Evolutionary conservation across 2,329 filamentous ascomycete genomes (phyloP).

Genomic region (Diatrype stigma): DNA sequence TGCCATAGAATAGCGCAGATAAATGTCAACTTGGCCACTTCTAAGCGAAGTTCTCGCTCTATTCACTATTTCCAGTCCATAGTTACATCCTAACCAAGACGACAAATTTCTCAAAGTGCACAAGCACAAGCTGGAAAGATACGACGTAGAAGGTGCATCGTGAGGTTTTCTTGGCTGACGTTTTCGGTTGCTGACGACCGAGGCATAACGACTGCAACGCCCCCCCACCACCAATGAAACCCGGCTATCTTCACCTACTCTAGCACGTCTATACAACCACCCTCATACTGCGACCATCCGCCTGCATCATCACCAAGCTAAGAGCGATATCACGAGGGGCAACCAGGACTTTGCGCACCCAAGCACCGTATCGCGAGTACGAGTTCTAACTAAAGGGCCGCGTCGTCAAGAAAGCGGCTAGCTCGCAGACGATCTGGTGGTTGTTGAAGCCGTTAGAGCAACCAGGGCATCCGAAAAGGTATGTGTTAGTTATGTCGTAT

Average conservation of each 20-base stretch:
- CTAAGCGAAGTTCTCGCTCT: not conserved
- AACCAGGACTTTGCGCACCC: no score
- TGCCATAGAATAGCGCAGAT: not conserved
- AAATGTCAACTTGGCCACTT: not conserved
- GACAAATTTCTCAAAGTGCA: not conserved
- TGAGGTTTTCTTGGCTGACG: not conserved
- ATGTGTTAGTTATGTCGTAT: not conserved
- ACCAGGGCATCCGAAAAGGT: no score
- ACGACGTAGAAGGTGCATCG: no score
- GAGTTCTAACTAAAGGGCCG: no score
- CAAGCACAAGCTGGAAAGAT: not conserved
- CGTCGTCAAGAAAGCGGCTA: no score
- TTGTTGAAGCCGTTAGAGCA: no score
- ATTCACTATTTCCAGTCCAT: no score
- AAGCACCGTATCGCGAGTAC: no score
- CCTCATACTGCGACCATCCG: no score
- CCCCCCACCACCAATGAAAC: not conserved
- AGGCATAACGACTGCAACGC: not conserved
- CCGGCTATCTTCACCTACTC: no score
- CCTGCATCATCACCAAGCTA: not conserved
- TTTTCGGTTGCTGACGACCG: not conserved
- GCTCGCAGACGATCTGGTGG: no score
- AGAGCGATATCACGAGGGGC: not conserved
- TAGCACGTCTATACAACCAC: not conserved
- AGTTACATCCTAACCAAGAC: no score